Evolutionary conservation across 306 rosid genomes (phyloP).

Genomic region (Prunus kanzakura): DNA sequence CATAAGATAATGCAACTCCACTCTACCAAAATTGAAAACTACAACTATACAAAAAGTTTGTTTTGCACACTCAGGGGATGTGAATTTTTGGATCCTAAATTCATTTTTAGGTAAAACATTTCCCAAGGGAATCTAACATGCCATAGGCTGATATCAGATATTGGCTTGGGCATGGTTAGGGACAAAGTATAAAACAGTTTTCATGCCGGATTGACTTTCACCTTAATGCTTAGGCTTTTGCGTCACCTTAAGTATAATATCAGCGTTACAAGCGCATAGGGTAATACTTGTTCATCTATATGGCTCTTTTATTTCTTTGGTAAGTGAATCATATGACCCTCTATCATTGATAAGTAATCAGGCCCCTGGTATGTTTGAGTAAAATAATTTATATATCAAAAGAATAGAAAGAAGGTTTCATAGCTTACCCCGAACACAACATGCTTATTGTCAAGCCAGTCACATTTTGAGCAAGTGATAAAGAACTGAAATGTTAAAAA

Average conservation of each 20-base stretch:
- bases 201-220: background rate
- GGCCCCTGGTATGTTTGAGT: background rate
- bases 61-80: background rate
- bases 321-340: background rate
- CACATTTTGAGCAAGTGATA: constrained; percentile 88
- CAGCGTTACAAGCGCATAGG: background rate
- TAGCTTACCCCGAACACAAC: constrained; percentile 94
- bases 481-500: constrained; percentile 62
- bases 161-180: background rate
- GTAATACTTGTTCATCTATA: constrained; percentile 1
- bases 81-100: background rate
- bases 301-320: background rate
- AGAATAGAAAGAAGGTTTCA: constrained; percentile 7
- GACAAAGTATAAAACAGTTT: background rate
- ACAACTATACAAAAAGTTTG: background rate
- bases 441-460: constrained; percentile 98
- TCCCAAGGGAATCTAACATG: background rate
- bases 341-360: background rate
- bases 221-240: background rate
- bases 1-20: background rate
- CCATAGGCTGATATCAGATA: background rate
- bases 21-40: background rate
- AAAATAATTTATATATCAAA: background rate
- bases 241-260: background rate
- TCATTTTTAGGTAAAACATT: background rate